Evolutionary conservation across 179 eudicot genomes (phyloP).

Genomic region (Vitellaria paradoxa): DNA sequence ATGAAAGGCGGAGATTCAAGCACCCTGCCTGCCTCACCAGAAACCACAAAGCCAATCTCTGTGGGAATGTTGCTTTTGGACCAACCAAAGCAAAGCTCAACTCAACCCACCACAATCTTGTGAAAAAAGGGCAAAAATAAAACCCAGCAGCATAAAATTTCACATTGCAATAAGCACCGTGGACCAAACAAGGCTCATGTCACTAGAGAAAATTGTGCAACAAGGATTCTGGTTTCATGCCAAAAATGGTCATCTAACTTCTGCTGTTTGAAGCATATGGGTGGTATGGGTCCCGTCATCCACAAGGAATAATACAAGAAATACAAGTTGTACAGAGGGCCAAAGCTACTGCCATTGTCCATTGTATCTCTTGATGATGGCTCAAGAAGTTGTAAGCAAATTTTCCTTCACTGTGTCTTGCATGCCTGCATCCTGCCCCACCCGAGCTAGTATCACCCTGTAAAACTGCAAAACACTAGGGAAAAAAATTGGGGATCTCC

Average conservation of each 20-base stretch:
- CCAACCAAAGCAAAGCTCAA: too few species aligned
- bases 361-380: neutral
- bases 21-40: too few species aligned
- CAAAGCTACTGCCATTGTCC: neutral
- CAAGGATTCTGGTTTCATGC: neutral
- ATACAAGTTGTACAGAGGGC: neutral
- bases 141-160: too few species aligned
- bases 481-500: conserved; percentile 5
- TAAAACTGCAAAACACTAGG: neutral
- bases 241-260: neutral
- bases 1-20: too few species aligned
- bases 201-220: neutral
- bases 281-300: neutral
- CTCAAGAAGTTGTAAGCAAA: neutral
- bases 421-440: neutral
- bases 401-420: neutral
- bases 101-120: too few species aligned
- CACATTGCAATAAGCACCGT: neutral
- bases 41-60: too few species aligned
- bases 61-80: too few species aligned
- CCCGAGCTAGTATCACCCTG: neutral
- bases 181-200: neutral
- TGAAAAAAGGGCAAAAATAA: too few species aligned
- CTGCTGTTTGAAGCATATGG: neutral
- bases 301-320: neutral